A percentile compares a stretch with the other conserved stretches of the same genome.
These are phyloP conservation scores for Coprinopsis cinerea DNA, from an alignment of 768 basidiomycete species.

Conservation along the genomic window DNA sequence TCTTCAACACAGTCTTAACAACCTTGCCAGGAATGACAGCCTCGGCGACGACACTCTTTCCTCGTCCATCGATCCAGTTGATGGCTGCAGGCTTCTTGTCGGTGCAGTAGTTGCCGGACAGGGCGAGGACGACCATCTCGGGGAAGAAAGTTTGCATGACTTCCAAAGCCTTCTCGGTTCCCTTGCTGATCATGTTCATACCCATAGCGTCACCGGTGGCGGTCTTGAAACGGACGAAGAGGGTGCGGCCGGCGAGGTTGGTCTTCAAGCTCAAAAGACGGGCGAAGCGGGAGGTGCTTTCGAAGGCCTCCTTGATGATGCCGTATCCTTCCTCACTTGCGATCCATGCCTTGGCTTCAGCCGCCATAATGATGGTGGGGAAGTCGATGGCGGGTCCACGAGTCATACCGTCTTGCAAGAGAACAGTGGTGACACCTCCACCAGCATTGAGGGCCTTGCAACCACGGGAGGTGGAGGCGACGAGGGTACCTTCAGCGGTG, in stretches of 20 bases:
- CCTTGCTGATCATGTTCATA: slow-evolving; percentile 99
- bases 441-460: slow-evolving; percentile 97
- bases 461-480: slow-evolving; percentile 94
- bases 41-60: slow-evolving; percentile 97
- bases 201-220: slow-evolving; percentile 99
- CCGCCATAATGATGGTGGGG: slow-evolving; percentile 73
- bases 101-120: slow-evolving; percentile 98
- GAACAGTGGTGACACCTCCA: slow-evolving; percentile 91
- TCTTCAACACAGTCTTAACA: slow-evolving; percentile 90
- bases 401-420: slow-evolving; percentile 93
- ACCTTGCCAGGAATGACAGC: slow-evolving; percentile 86
- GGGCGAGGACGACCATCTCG: slow-evolving; percentile 83
- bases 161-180: slow-evolving; percentile 91
- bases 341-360: slow-evolving; percentile 83
- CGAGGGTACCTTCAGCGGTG: slow-evolving; percentile 98
- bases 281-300: slow-evolving; percentile 92
- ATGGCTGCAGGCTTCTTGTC: slow-evolving; percentile 99
- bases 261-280: slow-evolving; percentile 80
- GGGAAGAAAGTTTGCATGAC: slow-evolving; percentile 76
- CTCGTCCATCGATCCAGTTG: slow-evolving; percentile 99
- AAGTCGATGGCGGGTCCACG: slow-evolving; percentile 98
- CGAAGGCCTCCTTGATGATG: slow-evolving; percentile 79
- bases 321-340: slow-evolving; percentile 73
- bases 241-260: slow-evolving; percentile 86
- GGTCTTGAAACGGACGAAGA: slow-evolving; percentile 91